Evolutionary conservation across 495 filamentous ascomycete species (phyloP), one percentile per base, ranked within the genome.

Genomic region (Penicillium robsamsonii): DNA sequence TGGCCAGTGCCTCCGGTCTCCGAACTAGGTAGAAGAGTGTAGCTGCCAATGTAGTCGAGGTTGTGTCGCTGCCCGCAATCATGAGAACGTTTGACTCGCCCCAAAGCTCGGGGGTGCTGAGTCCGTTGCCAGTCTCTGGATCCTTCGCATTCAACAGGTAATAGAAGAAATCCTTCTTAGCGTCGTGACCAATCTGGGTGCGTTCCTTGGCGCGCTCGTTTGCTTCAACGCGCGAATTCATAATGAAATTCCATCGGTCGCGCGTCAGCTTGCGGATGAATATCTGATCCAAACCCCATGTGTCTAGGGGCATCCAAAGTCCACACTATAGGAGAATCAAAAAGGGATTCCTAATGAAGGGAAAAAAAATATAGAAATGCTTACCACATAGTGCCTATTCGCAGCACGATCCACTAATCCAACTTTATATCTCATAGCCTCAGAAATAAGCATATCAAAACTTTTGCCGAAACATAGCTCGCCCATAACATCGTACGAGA

Each of bases 71-170:
- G 20, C 83, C 84, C 22, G 73, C 76, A 54, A 76, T 72, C 69
- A 78, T 76, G 4, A 90, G 76, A 0, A 91, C 71, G 64, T 88
- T 87, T 5, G 84, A 82, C 66, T 90, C 87, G 31, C 80, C 83
- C 84, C 84, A 88, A 4, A 90, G 76, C 59, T 92, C 87, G 2
- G 80, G 77, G 11, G 76, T 85, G 11, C 75, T 75, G 60, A 90
- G 87, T 1, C 86, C 85, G 51, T 81, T 75, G 45, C 85, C 87
- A 0, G 81, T 86, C 53, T 82, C 76, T 0, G 81, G 79, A 43
- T 86, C 81, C 45, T 79, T 81, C 10, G 81, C 81, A 45, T 81
- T 75, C 35, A 85, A 70, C 4, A 86, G 70, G 59, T 82, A 81
- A 60, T 79, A 78, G 69, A 84, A 84, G 64, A 85, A 73, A 67